Base-by-base conservation (phyloP, 2,329 filamentous ascomycete species). In the Cercospora canescens region DNA sequence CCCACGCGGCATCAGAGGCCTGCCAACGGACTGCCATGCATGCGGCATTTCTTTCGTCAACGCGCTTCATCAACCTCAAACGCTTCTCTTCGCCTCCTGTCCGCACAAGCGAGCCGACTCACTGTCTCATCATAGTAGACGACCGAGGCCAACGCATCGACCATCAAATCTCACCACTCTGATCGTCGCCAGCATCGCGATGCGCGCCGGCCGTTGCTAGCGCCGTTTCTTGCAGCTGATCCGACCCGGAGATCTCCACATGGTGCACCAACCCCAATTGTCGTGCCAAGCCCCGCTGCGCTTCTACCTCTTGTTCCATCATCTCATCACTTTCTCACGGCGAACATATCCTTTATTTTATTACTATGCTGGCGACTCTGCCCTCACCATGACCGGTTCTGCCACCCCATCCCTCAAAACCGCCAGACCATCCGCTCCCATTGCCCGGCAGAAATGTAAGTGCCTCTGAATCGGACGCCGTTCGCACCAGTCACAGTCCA, bases 151-250 rank as follows among this genome's bases (percentile, higher is more conserved):
- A 55, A 30, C 52, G 60, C 60, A 56, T 63, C 48, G 50, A 57
- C 52, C 52, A 63, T 37, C 61, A 57, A 63, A 45, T 57, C 52
- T 61, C 39, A 48, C 39, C 39, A 35, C 9, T 45, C 26, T 56
- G 61, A 63, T 63, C 61, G 61, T 14, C 54, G 39, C 61, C 61
- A 63, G 61, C 61, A 57, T 48, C 37, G 35, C 26, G 57, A 60
- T 45, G 37, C 35, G 21, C 35, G 37, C 35, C 39, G 57, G 21
- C 57, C 35, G 57, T 32, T 32, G 37, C 35, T 48, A 21, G 11
- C 35, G 12, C 37, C 12, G 21, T 30, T 60, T 56, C 52, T 56
- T 30, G 28, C 30, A 48, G n/a, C 57, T 30, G 35, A 34, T 30
- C 39, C 57, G 57, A 60, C 34, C 57, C 57, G 28, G 24, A 48